phyloP scores from a whole-genome alignment of 73 alveolate genomes.

The Tetrahymena borealis region DNA sequence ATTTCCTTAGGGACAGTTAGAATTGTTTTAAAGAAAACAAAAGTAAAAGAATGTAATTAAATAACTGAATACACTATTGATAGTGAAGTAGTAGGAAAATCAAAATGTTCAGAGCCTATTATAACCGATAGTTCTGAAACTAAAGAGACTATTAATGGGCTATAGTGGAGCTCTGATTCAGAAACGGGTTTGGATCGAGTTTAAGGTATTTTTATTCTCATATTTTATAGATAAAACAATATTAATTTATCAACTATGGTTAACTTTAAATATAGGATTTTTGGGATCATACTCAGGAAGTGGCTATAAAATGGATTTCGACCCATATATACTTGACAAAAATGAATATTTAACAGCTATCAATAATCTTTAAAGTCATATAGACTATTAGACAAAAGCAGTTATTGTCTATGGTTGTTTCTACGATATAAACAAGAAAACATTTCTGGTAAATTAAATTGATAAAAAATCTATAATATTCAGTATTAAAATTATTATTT shows the following conservation, averaged over 20 bases:
- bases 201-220: not conserved
- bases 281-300: not conserved
- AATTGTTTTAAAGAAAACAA: not conserved
- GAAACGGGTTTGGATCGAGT: not conserved
- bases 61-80: not conserved
- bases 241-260: not conserved
- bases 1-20: not conserved
- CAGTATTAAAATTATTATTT: not conserved
- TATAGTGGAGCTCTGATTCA: not conserved
- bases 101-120: not conserved
- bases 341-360: not conserved
- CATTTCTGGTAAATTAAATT: not conserved
- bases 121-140: not conserved
- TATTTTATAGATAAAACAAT: not conserved
- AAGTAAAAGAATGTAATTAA: not conserved
- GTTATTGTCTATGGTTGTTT: not conserved
- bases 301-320: not conserved
- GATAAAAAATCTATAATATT: too few relatives aligned
- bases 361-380: not conserved
- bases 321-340: not conserved
- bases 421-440: not conserved
- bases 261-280: not conserved
- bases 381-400: not conserved
- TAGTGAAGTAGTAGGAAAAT: not conserved
- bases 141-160: not conserved